These are phyloP conservation scores for Teunomyces atbi DNA, from an alignment of 805 yeast genomes.

Conservation along the genomic window DNA sequence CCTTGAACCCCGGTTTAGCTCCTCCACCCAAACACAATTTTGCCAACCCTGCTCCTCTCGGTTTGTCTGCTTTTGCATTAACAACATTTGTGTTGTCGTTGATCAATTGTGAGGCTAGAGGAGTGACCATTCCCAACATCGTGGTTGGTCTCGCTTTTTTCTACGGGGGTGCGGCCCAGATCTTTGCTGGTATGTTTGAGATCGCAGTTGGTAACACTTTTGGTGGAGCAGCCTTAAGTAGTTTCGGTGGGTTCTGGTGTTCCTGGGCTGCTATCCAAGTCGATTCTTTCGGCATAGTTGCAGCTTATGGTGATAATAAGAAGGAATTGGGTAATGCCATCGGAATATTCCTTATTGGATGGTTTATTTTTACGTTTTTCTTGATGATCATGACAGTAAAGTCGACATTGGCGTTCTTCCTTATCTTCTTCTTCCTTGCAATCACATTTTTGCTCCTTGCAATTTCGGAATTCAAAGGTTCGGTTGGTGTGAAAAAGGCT, in stretches of 20 bases:
- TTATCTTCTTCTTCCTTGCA: slow-evolving; percentile 38
- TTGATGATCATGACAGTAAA: slow-evolving; percentile 40
- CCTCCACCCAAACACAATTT: slow-evolving; percentile 40
- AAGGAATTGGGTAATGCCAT: slow-evolving; percentile 32
- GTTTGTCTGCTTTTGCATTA: slow-evolving; percentile 67
- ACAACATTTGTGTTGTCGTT: slow-evolving; percentile 66
- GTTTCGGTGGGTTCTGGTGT: slow-evolving; percentile 77
- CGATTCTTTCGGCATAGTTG: slow-evolving; percentile 35
- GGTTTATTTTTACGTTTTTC: slow-evolving; percentile 47
- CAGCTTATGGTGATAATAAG: slow-evolving; percentile 29
- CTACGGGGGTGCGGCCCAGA: slow-evolving; percentile 71
- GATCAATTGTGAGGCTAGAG: slow-evolving; percentile 65
- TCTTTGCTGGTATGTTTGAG: slow-evolving; percentile 75
- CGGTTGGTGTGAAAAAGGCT: slow-evolving; percentile 29
- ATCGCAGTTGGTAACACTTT: slow-evolving; percentile 73
- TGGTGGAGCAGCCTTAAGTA: slow-evolving; percentile 63
- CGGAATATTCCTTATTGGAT: slow-evolving; percentile 39
- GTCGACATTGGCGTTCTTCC: slow-evolving; percentile 43
- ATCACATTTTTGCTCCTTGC: slow-evolving; percentile 43
- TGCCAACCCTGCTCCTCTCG: slow-evolving; percentile 78
- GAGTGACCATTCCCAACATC: slow-evolving; percentile 57
- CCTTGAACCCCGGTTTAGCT: slow-evolving; percentile 61
- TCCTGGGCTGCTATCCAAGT: slow-evolving; percentile 61
- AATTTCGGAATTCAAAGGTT: slow-evolving; percentile 32
- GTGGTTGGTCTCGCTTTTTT: slow-evolving; percentile 67